Conservation (phyloP, 2,329 filamentous ascomycete genomes). For the Hortaea werneckii region DNA sequence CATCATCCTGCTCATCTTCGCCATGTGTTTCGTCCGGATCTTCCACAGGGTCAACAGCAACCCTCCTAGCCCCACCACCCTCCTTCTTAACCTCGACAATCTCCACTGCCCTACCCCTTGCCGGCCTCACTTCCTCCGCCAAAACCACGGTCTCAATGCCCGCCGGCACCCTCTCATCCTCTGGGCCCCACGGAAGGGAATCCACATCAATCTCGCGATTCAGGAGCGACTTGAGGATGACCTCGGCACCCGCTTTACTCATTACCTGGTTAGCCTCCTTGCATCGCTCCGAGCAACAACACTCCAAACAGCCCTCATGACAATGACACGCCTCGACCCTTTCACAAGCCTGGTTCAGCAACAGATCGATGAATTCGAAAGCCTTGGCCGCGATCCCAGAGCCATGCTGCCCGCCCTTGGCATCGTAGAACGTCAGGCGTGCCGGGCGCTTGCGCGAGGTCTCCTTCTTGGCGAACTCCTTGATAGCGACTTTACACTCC, state of each 20-base stretch:
- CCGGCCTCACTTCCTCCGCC: constrained; percentile 54
- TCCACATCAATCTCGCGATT: constrained; percentile 73
- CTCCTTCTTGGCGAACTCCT: constrained; percentile 69
- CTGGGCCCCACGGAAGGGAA: constrained; percentile 73
- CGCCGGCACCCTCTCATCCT: constrained; percentile 53
- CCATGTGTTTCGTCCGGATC: too few relatives aligned
- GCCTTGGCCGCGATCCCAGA: constrained; percentile 84
- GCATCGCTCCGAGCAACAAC: constrained; percentile 75
- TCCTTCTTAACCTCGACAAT: constrained; percentile 21
- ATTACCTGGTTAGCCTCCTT: constrained; percentile 83
- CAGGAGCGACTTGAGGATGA: constrained; percentile 68
- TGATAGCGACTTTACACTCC: constrained; percentile 81
- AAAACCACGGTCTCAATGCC: constrained; percentile 75
- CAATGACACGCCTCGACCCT: constrained; percentile 70
- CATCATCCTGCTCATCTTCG: too few relatives aligned
- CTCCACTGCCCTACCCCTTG: constrained; percentile 32
- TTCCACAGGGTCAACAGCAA: constrained; percentile 14
- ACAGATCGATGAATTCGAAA: constrained; percentile 78
- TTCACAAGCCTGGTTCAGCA: constrained; percentile 65
- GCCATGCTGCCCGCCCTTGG: constrained; percentile 75
- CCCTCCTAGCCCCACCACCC: constrained; percentile 16
- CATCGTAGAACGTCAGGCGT: constrained; percentile 85
- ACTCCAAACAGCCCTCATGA: constrained; percentile 75
- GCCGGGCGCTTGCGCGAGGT: constrained; percentile 72
- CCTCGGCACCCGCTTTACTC: constrained; percentile 78